Base-by-base conservation (phyloP, 306 rosid genomes). In the Trichosanthes cucumerina region DNA sequence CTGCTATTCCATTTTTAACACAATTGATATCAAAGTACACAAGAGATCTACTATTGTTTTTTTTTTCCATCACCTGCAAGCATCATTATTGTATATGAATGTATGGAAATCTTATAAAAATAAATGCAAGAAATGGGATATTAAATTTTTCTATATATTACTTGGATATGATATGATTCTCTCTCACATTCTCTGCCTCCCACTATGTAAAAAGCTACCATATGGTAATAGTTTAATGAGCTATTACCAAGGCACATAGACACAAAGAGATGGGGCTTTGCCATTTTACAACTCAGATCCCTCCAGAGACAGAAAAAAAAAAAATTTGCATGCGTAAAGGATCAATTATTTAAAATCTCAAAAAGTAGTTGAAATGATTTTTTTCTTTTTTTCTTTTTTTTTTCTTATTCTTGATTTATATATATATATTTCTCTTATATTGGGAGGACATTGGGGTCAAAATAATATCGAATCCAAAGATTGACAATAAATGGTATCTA, bases 201-300 rank as follows among this genome's bases (percentile, higher is more conserved):
- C 77, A 71, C 77, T 23, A 46, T 46, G 58, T 26, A 71, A 71
- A 62, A 71, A 28, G 76, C 39, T 26, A 71, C 13, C 53, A 71
- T 71, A 46, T 44, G 58, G 77, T 24, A 71, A 44, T 71, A 71
- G 77, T 71, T 71, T 71, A 71, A 46, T 71, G 13, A 71, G 23
- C 3, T 71, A 71, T 71, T 71, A 71, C 41, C 77, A 71, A 71
- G 57, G 57, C 41, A 47, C 39, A 71, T 71, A 26, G 78, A 73
- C 78, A 73, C 44, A 49, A 18, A 49, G 60, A 73, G 60, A 73
- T 49, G 60, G 60, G 60, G 8, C 60, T 4, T 28, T 50, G 44
- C 60, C 41, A 72, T 72, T 44, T 71, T 73, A 73, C 60, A 73
- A 73, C 78, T 73, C 78, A 49, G 59, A 72, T 47, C 59, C 23